Conservation (phyloP, 139 green algal genomes). For the Yamagishiella unicocca region DNA sequence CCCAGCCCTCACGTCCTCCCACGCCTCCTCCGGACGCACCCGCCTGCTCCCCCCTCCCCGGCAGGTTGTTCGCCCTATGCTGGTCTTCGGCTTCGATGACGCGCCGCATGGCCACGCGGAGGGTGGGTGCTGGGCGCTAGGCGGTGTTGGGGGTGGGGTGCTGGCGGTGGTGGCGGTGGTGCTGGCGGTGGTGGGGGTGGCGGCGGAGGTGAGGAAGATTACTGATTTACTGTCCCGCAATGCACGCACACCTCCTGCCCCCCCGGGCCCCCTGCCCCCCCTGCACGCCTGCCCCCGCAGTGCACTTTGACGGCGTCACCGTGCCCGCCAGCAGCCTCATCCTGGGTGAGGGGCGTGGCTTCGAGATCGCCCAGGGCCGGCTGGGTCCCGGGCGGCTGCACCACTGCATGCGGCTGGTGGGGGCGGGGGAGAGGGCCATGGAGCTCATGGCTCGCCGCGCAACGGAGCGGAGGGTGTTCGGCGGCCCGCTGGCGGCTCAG, state of each 20-base stretch:
- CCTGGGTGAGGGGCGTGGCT: conserved; percentile 91
- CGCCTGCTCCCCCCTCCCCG: not conserved
- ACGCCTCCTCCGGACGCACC: not conserved
- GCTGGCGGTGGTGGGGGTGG: too few species aligned
- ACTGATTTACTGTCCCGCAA: too few species aligned
- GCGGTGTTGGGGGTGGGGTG: too few species aligned
- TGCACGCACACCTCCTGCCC: too few species aligned
- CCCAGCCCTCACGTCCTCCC: not conserved
- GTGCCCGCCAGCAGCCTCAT: conserved; percentile 42
- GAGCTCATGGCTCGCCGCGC: conserved; percentile 73
- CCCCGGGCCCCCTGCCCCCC: not conserved
- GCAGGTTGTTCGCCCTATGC: conserved; percentile 44
- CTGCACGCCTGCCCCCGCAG: conserved; percentile 5
- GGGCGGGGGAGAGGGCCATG: conserved; percentile 88
- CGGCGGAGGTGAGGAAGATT: too few species aligned
- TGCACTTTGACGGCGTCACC: conserved; percentile 40
- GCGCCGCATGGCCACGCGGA: conserved; percentile 97
- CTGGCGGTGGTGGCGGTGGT: too few species aligned
- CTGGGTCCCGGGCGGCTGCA: conserved; percentile 97
- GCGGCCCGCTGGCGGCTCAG: conserved; percentile 74
- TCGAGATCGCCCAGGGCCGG: conserved; percentile 97
- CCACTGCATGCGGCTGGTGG: conserved; percentile 98
- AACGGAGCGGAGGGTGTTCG: conserved; percentile 76
- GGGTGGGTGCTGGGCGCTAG: conserved; percentile 45
- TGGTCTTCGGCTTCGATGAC: conserved; percentile 95